These are phyloP conservation scores for Fallopia convolvulus DNA, from an alignment of 148 eudicot species.

Conservation along the genomic window DNA sequence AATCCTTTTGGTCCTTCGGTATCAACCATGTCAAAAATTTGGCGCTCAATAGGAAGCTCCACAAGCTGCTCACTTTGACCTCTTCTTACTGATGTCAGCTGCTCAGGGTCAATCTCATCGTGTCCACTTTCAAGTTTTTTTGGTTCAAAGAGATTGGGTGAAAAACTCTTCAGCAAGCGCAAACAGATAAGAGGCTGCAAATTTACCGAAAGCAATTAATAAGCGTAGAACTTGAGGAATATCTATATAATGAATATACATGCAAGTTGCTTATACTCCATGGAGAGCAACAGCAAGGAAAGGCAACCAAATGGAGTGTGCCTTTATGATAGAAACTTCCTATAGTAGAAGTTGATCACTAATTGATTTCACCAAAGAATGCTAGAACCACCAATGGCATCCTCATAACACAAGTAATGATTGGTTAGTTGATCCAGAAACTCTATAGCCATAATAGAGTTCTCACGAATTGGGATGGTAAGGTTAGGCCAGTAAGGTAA, in stretches of 20 bases:
- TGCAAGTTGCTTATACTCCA: background rate
- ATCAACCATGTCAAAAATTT: slow-evolving; percentile 81
- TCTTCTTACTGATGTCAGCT: slow-evolving; percentile 35
- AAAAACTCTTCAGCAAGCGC: slow-evolving; percentile 70
- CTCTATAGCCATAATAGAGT: background rate
- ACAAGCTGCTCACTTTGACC: slow-evolving; percentile 75
- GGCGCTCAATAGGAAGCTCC: slow-evolving; percentile 90
- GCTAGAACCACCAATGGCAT: background rate
- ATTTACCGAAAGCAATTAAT: background rate
- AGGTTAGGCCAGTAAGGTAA: background rate
- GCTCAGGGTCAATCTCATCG: slow-evolving; percentile 46
- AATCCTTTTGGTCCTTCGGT: slow-evolving; percentile 80
- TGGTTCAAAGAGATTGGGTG: slow-evolving; percentile 59
- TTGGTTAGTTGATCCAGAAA: background rate
- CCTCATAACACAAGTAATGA: background rate
- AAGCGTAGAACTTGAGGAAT: background rate
- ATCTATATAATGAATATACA: background rate
- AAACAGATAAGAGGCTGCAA: slow-evolving; percentile 71
- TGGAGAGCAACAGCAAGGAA: background rate
- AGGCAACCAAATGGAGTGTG: background rate
- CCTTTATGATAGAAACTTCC: background rate
- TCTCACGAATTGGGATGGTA: background rate
- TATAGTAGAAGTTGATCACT: background rate
- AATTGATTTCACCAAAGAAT: background rate
- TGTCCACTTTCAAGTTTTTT: slow-evolving; percentile 38